Evolutionary conservation across 1,284 basidiomycete genomes (phyloP), one percentile per base, ranked within the genome.

Genomic region (Termitomyces sp.): DNA sequence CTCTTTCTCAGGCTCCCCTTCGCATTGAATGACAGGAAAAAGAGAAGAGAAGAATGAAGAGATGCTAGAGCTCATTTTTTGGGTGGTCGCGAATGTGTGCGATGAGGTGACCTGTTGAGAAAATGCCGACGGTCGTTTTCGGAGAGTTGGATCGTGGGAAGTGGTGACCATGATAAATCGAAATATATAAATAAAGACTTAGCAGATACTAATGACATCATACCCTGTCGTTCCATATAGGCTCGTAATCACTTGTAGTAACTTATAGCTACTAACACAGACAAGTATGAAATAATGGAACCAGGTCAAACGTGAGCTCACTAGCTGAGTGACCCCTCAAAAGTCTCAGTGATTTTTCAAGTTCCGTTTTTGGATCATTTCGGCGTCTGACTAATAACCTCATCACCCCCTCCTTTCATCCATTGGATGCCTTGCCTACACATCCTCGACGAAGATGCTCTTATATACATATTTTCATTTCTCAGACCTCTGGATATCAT

Each of bases 11-110:
- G 62, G 55, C 51, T 79, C 75, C 46, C 81, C 72, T 68, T 88
- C 86, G 48, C 77, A 78, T 71, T 86, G 73, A 28, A 80, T 73
- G 45, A 78, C 76, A 19, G 77, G 74, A 48, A 86, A 61, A 64
- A 88, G 73, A 30, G 84, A 84, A 40, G 84, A 82, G 69, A 88
- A 80, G 70, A 85, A 80, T 49, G 81, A 76, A 58, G 81, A 72
- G 65, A 86, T 71, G 62, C 61, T 62, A 17, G 68, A 66, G 62
- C 67, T 71, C 71, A 73, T 73, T 60, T 58, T 61, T 28, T 50
- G 41, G 41, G 53, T 31, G 21, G 31, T 36, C n/a, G 33, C 5
- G 46, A 15, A 26, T 17, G 55, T 48, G 38, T 41, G 21, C 40
- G 34, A 13, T 53, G 49, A 54, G 33, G 41, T 24, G 21, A 45